Conservation (phyloP, 495 filamentous ascomycete species). For the Xeromyces bisporus region DNA sequence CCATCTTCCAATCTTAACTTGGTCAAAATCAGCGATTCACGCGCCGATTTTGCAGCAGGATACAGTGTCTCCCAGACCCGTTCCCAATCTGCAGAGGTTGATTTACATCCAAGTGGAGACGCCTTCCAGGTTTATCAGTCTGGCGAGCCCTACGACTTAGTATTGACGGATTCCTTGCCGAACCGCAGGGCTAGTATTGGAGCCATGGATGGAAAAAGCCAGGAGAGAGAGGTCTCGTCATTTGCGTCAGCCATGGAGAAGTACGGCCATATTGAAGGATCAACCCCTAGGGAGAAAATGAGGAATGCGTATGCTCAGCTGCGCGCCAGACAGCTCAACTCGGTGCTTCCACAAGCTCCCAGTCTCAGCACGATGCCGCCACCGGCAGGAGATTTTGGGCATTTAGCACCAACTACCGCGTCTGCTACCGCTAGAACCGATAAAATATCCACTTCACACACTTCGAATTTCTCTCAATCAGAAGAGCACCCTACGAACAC, state of each 20-base stretch:
- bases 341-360: constrained; percentile 2
- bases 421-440: no score
- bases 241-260: constrained; percentile 11
- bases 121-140: not conserved
- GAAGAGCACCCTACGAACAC: no score
- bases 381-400: constrained; percentile 26
- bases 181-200: not conserved
- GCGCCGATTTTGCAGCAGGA: not conserved
- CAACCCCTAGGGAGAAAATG: constrained; percentile 17
- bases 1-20: constrained; percentile 2
- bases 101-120: not conserved
- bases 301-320: constrained; percentile 15
- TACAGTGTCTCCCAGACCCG: constrained; percentile 2
- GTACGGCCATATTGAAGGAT: constrained; percentile 14
- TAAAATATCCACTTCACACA: constrained; percentile 10
- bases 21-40: no score
- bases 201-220: constrained; percentile 8
- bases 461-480: no score
- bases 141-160: not conserved
- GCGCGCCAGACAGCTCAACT: constrained; percentile 2
- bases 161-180: constrained; percentile 1
- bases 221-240: constrained; percentile 5
- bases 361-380: constrained; percentile 22
- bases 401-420: constrained; percentile 10
- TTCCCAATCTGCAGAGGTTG: not conserved